A percentile compares a stretch with the other conserved stretches of the same genome.
These are phyloP conservation scores for Pseudisothecium myosuroides DNA, from an alignment of 225 moss, liverwort and hornwort species.

Conservation along the genomic window DNA sequence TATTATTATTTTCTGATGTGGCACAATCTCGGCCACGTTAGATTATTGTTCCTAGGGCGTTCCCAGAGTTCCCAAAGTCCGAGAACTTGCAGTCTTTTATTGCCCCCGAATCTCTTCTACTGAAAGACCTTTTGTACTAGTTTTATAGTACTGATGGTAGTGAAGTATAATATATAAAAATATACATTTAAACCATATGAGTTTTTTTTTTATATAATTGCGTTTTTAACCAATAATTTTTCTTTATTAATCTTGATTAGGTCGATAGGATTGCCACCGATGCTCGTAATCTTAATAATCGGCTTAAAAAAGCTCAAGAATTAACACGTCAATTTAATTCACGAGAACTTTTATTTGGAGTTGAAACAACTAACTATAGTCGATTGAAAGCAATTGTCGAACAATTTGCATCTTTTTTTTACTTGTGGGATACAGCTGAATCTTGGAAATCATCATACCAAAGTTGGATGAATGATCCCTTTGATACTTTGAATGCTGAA, in stretches of 20 bases:
- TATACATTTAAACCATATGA: too few relatives aligned
- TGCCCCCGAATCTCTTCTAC: too few relatives aligned
- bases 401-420: slow-evolving; percentile 58
- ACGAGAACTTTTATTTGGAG: slow-evolving; percentile 59
- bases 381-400: slow-evolving; percentile 35
- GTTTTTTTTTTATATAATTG: not conserved
- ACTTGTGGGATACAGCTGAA: slow-evolving; percentile 52
- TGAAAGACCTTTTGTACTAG: not conserved
- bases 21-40: too few relatives aligned
- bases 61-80: too few relatives aligned
- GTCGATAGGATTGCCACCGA: slow-evolving; percentile 47
- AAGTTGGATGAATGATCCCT: slow-evolving; percentile 68
- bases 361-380: slow-evolving; percentile 34
- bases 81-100: too few relatives aligned
- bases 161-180: too few relatives aligned
- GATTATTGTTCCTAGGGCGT: too few relatives aligned
- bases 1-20: too few relatives aligned
- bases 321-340: slow-evolving; percentile 61
- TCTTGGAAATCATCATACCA: slow-evolving; percentile 47
- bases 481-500: slow-evolving; percentile 44
- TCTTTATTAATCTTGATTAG: not conserved
- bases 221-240: not conserved
- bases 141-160: too few relatives aligned
- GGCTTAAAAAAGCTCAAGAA: slow-evolving; percentile 42
- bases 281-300: slow-evolving; percentile 39